Base-by-base conservation (phyloP, 2,329 filamentous ascomycete species). In the Aurifilum marmelostoma region DNA sequence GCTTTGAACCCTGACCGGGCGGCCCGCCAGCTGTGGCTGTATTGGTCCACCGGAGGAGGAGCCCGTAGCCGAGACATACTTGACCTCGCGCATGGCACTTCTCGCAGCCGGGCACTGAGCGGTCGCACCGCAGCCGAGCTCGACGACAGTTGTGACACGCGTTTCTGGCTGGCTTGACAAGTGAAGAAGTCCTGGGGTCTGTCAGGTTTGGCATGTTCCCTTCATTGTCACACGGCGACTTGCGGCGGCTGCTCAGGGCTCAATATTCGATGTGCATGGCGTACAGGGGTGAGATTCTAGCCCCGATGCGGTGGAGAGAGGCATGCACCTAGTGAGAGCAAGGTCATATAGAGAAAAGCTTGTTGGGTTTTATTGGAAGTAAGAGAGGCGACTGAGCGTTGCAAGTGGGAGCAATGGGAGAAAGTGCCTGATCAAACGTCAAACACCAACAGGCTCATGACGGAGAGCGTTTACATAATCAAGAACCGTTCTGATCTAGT, bases 101-200 rank as follows among this genome's bases (percentile, higher is more conserved):
- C 74, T 85, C 83, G 76, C 88, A 90, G 69, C 78, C 81, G 34
- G 88, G 88, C 63, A 84, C 79, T 43, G 87, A 89, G 70, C 85
- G 83, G 77, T 90, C 88, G 77, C 88, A 90, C 74, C 87, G 86
- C 76, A 87, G 83, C 73, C 88, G 84, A 75, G 83, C 84, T 68
- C 83, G 84, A 70, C 87, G 86, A 77, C 88, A 90, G 78, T 88
- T 89, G 78, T 89, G 86, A 77, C 88, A 90, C 70, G 84, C 75
- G 74, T 82, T 84, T 76, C 76, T 73, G 59, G 75, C 73, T 62
- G 71, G 37, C 32, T 65, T 63, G 18, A 58, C 29, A 24, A 37
- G 41, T 32, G 67, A 32, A n/a, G 67, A 32, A 29, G 24, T 59
- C 58, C 66, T 63, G 24, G 41, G 37, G 47, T 52, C 43, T 24